Evolutionary conservation across 805 yeast species (phyloP).

Genomic region (Ogataea neopini): DNA sequence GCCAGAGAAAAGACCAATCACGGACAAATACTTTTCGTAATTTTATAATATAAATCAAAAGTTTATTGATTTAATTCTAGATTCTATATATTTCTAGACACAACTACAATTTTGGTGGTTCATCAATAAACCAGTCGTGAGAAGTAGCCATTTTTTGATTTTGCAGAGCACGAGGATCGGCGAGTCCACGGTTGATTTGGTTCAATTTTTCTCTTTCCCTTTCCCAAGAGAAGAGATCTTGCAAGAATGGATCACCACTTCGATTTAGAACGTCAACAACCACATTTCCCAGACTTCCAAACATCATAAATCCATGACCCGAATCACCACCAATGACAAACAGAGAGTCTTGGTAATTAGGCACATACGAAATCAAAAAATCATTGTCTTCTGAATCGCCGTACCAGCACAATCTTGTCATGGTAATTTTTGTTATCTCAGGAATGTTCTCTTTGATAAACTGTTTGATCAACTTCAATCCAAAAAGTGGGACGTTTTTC

Average conservation of each 20-base stretch:
- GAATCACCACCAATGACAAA: slow-evolving; percentile 4
- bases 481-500: slow-evolving; percentile 1
- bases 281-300: slow-evolving; percentile 5
- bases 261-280: not conserved
- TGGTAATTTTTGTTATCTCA: not conserved
- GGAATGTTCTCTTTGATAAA: slow-evolving; percentile 2
- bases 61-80: too few species aligned
- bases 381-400: slow-evolving; percentile 7
- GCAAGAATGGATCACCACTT: not conserved
- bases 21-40: slow-evolving; percentile 11
- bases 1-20: slow-evolving; percentile 44
- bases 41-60: not conserved
- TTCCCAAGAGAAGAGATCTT: not conserved
- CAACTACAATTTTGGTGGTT: not conserved
- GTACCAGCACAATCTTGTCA: slow-evolving; percentile 5
- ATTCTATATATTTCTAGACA: not conserved
- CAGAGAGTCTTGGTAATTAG: not conserved
- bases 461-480: slow-evolving; percentile 4
- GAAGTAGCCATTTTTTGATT: slow-evolving; percentile 3
- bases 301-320: slow-evolving; percentile 4
- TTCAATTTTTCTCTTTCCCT: slow-evolving; percentile 4
- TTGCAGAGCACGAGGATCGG: slow-evolving; percentile 1
- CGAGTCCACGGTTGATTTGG: slow-evolving; percentile 1
- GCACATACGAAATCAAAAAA: slow-evolving; percentile 1
- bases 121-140: not conserved